Conservation (phyloP, 2,329 filamentous ascomycete genomes). For the Simplicillium aogashimaense region DNA sequence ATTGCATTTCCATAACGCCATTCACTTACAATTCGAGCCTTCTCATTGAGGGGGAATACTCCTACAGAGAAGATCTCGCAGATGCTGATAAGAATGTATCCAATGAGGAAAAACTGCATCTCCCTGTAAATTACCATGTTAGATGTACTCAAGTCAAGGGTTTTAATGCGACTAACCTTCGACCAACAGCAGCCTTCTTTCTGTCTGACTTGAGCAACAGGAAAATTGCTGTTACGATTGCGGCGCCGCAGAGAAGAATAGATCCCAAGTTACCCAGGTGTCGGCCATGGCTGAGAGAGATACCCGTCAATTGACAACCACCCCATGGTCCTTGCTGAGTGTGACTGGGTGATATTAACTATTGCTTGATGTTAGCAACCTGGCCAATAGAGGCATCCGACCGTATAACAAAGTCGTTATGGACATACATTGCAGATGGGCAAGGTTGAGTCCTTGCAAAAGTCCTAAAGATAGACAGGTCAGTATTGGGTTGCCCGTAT, state of each 20-base stretch:
- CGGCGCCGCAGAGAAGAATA: conserved; percentile 70
- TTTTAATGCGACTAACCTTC: conserved; percentile 48
- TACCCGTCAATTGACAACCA: conserved; percentile 69
- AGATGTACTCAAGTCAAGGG: no score
- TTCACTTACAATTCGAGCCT: conserved; percentile 60
- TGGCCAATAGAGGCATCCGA: neutral
- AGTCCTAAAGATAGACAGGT: neutral
- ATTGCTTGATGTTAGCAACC: neutral
- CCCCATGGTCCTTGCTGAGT: conserved; percentile 50
- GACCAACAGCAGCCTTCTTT: conserved; percentile 88
- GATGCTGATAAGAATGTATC: conserved; percentile 79
- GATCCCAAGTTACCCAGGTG: conserved; percentile 85
- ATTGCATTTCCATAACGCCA: neutral
- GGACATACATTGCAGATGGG: neutral
- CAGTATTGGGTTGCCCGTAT: neutral
- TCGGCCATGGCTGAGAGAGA: conserved; percentile 54
- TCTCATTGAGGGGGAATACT: conserved; percentile 65
- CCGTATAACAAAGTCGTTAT: neutral
- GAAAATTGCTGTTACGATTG: conserved; percentile 57
- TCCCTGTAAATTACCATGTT: conserved; percentile 48
- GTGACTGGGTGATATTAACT: conserved; percentile 57
- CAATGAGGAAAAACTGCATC: conserved; percentile 87
- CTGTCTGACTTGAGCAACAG: conserved; percentile 73
- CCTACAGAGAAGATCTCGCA: conserved; percentile 97
- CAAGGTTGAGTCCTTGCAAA: neutral